Evolutionary conservation across 805 yeast species (phyloP).

Genomic region (Clavispora asparagi): DNA sequence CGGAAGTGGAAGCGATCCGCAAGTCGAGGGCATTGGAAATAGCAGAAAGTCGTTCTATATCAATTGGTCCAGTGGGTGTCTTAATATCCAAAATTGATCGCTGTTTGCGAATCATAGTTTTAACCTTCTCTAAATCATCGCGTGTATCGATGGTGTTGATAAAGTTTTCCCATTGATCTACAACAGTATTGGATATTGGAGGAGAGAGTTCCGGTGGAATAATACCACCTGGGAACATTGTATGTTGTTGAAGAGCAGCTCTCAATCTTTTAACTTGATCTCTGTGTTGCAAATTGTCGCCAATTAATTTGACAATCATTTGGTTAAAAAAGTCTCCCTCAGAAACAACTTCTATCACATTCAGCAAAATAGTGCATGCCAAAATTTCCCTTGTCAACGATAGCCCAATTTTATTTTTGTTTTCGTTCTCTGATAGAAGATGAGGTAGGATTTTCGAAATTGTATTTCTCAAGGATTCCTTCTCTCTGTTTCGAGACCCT

Average conservation of each 20-base stretch:
- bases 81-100: background rate
- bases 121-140: background rate
- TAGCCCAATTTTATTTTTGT: conserved; percentile 42
- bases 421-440: conserved; percentile 44
- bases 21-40: background rate
- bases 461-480: conserved; percentile 42
- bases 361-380: conserved; percentile 41
- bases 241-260: conserved; percentile 63
- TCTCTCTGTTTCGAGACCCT: conserved; percentile 33
- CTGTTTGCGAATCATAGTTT: background rate
- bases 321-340: conserved; percentile 80
- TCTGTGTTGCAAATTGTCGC: conserved; percentile 64
- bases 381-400: conserved; percentile 60
- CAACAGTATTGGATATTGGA: background rate
- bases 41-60: background rate
- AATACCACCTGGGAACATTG: conserved; percentile 14
- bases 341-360: conserved; percentile 51
- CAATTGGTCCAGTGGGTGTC: background rate
- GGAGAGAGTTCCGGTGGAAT: background rate
- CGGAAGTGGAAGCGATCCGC: background rate
- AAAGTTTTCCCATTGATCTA: conserved; percentile 3
- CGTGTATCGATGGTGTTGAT: conserved; percentile 1
- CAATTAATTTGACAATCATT: conserved; percentile 51
- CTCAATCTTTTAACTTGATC: conserved; percentile 69
- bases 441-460: conserved; percentile 42